Evolutionary conservation across 2,329 filamentous ascomycete species (phyloP), one percentile per base, ranked within the genome.

Genomic region (Exophiala calicioides): DNA sequence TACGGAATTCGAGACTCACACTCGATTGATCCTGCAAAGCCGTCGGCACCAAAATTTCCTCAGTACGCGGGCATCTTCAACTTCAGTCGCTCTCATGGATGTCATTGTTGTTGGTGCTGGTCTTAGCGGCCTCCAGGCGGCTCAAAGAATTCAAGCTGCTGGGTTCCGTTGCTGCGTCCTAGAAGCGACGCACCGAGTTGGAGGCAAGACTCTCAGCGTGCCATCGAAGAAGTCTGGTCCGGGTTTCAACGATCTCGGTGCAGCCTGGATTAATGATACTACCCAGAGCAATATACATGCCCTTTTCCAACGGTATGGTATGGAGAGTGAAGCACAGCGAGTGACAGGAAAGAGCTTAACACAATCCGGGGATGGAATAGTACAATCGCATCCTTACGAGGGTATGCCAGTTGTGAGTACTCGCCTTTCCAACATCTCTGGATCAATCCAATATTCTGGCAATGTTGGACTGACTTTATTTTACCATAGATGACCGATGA

Each of bases 201-300:
- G 76, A 0, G 76, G 77, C 5, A 79, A 79, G 59, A 76, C 72
- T 0, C 75, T 64, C 61, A 73, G 66, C 3, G 30, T 50, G 6
- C 24, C 16, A 27, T 18, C 44, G 3, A 3, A 13, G 2, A 7
- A 3, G 2, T 62, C 0, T 47, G 65, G 3, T 49, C 62, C 45
- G 60, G 27, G 5, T 66, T 57, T 12, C 58, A 60, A 26, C 15
- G 65, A 67, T 23, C 15, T 66, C 4, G 64, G 65, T 1, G 65
- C 62, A 2, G 62, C 64, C 5, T 67, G 65, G 65, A n/a, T n/a
- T 41, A 67, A 66, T 30, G 61, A 63, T 26, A 62, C 45, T 3
- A 61, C 44, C 7, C 65, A 82, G 52, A 44, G 34, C 3, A 48
- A 53, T 10, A 56, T 66, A 5, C 65, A 58, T 46, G 37, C 43